Percentiles rank a stretch among this genome's conserved stretches.
Evolutionary conservation across 805 yeast genomes (phyloP).

Genomic region (Jamesozyma gamospora): DNA sequence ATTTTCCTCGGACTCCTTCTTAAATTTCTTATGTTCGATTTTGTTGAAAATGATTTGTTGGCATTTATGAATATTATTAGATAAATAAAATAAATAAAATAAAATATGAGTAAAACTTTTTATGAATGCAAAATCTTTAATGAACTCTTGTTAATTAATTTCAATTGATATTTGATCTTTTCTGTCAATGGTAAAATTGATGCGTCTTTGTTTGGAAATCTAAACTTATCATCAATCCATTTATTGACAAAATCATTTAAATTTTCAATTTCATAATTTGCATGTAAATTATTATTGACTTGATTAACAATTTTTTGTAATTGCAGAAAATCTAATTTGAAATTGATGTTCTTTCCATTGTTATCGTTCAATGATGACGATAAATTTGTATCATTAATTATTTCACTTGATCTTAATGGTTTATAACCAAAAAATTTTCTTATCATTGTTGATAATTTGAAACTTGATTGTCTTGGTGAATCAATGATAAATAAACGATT

Average conservation of each 20-base stretch:
- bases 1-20: no score
- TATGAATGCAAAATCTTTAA: slow-evolving; percentile 6
- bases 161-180: slow-evolving; percentile 3
- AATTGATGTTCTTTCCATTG: slow-evolving; percentile 1
- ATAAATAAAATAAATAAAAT: no score
- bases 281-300: neutral
- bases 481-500: slow-evolving; percentile 22
- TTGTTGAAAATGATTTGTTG: no score
- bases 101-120: neutral
- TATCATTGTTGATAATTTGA: neutral
- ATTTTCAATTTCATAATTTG: slow-evolving; percentile 13
- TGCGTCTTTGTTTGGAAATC: neutral
- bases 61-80: no score
- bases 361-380: neutral
- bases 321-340: slow-evolving; percentile 12
- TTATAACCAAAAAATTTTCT: neutral
- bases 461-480: slow-evolving; percentile 8
- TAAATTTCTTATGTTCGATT: no score
- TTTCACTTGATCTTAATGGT: slow-evolving; percentile 6
- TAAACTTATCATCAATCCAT: slow-evolving; percentile 15
- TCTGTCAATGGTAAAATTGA: slow-evolving; percentile 1
- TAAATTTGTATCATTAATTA: slow-evolving; percentile 6
- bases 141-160: slow-evolving; percentile 4
- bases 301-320: neutral
- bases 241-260: slow-evolving; percentile 16